phyloP scores from a whole-genome alignment of 2,329 filamentous ascomycete genomes.

The Juglanconis sp. region DNA sequence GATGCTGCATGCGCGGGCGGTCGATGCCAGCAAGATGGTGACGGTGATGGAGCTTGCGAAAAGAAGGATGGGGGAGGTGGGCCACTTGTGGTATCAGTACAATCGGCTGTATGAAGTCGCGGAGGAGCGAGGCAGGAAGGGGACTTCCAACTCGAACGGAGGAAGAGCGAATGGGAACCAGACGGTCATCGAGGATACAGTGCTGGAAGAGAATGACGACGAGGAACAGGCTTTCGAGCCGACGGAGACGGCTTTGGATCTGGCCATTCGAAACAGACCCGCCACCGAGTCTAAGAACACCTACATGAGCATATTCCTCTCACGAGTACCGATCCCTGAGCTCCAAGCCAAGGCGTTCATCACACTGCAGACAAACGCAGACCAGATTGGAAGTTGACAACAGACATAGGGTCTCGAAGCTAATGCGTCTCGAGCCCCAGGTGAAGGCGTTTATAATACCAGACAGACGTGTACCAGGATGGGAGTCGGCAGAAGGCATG shows the following conservation, averaged over 20 bases:
- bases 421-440: not conserved
- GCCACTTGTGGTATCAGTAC: conserved; percentile 53
- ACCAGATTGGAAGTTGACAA: conserved; percentile 20
- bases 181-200: conserved; percentile 39
- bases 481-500: not conserved
- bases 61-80: conserved; percentile 46
- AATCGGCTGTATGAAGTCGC: conserved; percentile 52
- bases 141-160: not conserved
- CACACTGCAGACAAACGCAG: conserved; percentile 44
- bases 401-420: not conserved
- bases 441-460: not conserved
- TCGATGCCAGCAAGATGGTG: conserved; percentile 62
- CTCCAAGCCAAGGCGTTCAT: conserved; percentile 47
- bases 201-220: conserved; percentile 28
- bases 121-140: conserved; percentile 20
- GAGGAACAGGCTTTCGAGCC: conserved; percentile 52
- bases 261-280: conserved; percentile 43
- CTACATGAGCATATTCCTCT: conserved; percentile 60
- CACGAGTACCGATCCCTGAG: conserved; percentile 50
- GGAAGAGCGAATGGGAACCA: not conserved
- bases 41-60: conserved; percentile 66
- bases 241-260: conserved; percentile 55
- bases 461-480: not conserved
- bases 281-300: conserved; percentile 42
- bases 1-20: conserved; percentile 49